Conservation (phyloP, 441 rosid species). For the Erodium trifolium region DNA sequence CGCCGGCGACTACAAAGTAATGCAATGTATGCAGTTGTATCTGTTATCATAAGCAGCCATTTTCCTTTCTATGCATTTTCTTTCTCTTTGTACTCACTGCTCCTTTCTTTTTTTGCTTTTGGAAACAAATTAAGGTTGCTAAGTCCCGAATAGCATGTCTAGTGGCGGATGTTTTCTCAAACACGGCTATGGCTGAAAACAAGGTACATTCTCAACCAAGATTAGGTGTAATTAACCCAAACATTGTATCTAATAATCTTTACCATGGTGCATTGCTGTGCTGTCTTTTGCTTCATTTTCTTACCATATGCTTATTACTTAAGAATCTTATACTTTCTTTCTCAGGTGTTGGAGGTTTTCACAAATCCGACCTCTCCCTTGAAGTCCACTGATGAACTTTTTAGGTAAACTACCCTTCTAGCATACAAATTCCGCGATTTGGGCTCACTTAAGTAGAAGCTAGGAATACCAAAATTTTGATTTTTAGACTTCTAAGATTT, state of each 20-base stretch:
- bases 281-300: neutral
- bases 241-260: neutral
- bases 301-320: neutral
- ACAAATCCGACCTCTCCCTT: conserved; percentile 1
- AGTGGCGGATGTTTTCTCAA: conserved; percentile 76
- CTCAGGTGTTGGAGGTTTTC: conserved; percentile 42
- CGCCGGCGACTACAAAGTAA: conserved; percentile 82
- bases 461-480: no score
- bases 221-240: neutral
- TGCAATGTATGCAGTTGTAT: conserved; percentile 83
- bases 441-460: no score
- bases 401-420: conserved; percentile 18
- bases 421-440: no score
- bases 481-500: no score
- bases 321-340: conserved; percentile 1
- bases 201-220: conserved; percentile 39
- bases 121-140: conserved; percentile 39
- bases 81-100: conserved; percentile 7
- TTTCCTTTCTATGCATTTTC: neutral
- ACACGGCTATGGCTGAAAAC: conserved; percentile 75
- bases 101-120: neutral
- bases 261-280: neutral
- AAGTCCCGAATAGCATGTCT: conserved; percentile 61
- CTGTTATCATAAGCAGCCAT: conserved; percentile 19
- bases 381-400: conserved; percentile 41